phyloP scores from a whole-genome alignment of 306 rosid genomes.

The Geum urbanum region DNA sequence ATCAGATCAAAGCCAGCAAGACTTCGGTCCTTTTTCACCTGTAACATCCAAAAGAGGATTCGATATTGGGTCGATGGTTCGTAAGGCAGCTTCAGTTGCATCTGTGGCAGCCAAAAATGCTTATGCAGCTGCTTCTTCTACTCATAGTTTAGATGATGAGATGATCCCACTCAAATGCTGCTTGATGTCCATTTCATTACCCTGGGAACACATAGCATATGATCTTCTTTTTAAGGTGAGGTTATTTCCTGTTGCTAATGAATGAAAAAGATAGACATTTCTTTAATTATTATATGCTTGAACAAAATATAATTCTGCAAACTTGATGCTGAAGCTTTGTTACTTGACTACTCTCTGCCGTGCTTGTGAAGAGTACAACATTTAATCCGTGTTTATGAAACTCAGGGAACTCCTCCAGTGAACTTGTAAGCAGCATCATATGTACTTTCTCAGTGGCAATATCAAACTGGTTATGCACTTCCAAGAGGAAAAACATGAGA shows the following conservation, averaged over 20 bases:
- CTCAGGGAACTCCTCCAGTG: slow-evolving; percentile 85
- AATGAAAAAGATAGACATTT: slow-evolving; percentile 10
- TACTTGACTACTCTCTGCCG: slow-evolving; percentile 7
- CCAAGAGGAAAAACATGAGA: slow-evolving; percentile 10
- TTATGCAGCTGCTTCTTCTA: slow-evolving; percentile 79
- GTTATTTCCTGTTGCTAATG: slow-evolving; percentile 6
- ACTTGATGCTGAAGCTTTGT: not conserved
- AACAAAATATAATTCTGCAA: not conserved
- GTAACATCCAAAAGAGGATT: slow-evolving; percentile 70
- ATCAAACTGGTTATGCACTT: not conserved
- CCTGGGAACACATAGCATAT: slow-evolving; percentile 90
- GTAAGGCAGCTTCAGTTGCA: slow-evolving; percentile 85
- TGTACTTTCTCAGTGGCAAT: slow-evolving; percentile 12
- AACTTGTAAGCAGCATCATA: slow-evolving; percentile 46
- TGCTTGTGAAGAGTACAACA: slow-evolving; percentile 20
- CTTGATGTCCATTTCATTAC: slow-evolving; percentile 91
- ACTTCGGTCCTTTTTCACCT: slow-evolving; percentile 74
- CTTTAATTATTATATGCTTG: not conserved
- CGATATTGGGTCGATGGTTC: slow-evolving; percentile 73
- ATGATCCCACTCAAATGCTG: slow-evolving; percentile 90
- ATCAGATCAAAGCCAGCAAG: slow-evolving; percentile 89
- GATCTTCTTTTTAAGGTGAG: slow-evolving; percentile 96
- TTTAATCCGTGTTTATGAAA: slow-evolving; percentile 9
- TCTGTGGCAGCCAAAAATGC: slow-evolving; percentile 86
- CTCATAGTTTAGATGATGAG: slow-evolving; percentile 58